phyloP scores from a whole-genome alignment of 768 basidiomycete species.

The Gautieria morchelliformis region DNA sequence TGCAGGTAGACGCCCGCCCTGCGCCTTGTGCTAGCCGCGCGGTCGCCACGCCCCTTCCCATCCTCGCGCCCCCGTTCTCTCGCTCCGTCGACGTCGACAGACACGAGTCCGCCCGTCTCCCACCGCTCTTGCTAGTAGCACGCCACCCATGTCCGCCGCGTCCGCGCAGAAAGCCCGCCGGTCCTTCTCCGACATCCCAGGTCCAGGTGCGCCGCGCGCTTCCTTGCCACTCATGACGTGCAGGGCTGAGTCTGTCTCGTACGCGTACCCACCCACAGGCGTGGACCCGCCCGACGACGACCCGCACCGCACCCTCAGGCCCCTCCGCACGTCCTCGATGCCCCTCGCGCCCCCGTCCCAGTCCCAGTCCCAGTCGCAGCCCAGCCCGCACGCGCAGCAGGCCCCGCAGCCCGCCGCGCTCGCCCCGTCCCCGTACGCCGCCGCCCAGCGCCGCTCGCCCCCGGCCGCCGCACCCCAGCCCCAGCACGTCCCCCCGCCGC shows the following conservation, averaged over 20 bases:
- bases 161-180: conserved; percentile 45
- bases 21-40: no score
- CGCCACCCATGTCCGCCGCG: conserved; percentile 41
- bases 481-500: conserved; percentile 1
- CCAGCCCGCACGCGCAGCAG: conserved; percentile 22
- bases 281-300: conserved; percentile 11
- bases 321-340: conserved; percentile 39
- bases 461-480: not conserved
- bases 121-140: no score
- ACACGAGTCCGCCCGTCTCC: no score
- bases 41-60: no score
- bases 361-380: conserved; percentile 23
- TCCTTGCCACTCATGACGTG: conserved; percentile 17
- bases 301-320: conserved; percentile 22
- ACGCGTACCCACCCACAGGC: conserved; percentile 9
- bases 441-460: conserved; percentile 17
- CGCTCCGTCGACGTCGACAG: no score
- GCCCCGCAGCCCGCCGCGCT: conserved; percentile 25
- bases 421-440: conserved; percentile 32
- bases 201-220: conserved; percentile 38
- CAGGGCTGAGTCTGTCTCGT: conserved; percentile 14
- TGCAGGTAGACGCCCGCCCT: no score
- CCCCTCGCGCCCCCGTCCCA: conserved; percentile 27
- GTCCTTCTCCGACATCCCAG: conserved; percentile 37
- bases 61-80: no score